phyloP scores from a whole-genome alignment of 2,329 filamentous ascomycete species.

The Calonectria naviculata region DNA sequence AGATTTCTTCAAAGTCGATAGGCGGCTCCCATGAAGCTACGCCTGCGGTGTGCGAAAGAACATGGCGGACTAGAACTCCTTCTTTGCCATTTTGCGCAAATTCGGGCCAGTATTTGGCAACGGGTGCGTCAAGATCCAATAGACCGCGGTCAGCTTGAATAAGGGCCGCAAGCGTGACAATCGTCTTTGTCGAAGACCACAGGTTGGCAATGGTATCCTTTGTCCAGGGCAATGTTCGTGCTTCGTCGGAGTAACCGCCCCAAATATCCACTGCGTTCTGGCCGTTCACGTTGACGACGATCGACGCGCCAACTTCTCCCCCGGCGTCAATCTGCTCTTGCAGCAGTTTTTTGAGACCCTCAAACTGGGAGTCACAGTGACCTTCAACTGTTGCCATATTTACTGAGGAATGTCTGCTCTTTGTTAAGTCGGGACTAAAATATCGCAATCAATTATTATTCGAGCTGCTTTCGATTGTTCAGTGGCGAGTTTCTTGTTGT shows the following conservation, averaged over 20 bases:
- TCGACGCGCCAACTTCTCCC: slow-evolving; percentile 56
- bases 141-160: slow-evolving; percentile 53
- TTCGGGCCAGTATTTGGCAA: slow-evolving; percentile 58
- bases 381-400: not conserved
- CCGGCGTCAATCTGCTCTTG: slow-evolving; percentile 48
- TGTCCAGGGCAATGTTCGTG: slow-evolving; percentile 47
- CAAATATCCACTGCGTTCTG: slow-evolving; percentile 55
- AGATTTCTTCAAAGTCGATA: slow-evolving; percentile 46
- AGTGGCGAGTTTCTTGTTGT: not conserved
- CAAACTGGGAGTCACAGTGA: slow-evolving; percentile 4
- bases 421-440: too few species aligned
- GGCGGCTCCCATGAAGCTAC: slow-evolving; percentile 47
- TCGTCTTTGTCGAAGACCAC: slow-evolving; percentile 53
- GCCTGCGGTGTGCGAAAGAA: slow-evolving; percentile 53
- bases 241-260: slow-evolving; percentile 51
- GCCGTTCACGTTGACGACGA: slow-evolving; percentile 54
- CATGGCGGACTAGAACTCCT: slow-evolving; percentile 50
- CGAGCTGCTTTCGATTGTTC: too few species aligned
- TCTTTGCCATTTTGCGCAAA: slow-evolving; percentile 55
- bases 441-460: not conserved
- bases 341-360: slow-evolving; percentile 30
- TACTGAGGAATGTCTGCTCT: not conserved
- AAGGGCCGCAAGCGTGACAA: slow-evolving; percentile 49
- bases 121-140: slow-evolving; percentile 48
- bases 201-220: slow-evolving; percentile 53